These are phyloP conservation scores for Dispira parvispora DNA, from an alignment of 192 early-diverging fungal species.

Conservation along the genomic window DNA sequence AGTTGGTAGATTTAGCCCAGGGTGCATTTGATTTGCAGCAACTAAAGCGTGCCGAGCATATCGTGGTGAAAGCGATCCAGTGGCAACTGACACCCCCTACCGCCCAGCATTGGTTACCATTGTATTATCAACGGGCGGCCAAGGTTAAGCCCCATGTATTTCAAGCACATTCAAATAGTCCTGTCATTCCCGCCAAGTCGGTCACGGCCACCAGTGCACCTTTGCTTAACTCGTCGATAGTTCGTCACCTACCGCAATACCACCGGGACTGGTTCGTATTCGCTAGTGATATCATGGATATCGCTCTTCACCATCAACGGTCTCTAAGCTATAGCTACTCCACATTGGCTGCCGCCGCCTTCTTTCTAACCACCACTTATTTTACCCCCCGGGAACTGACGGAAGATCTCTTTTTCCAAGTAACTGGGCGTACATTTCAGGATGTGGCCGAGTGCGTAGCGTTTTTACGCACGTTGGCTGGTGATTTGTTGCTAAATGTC, in stretches of 20 bases:
- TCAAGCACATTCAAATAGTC: slow-evolving; percentile 11
- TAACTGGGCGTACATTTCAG: neutral
- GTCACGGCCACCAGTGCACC: neutral
- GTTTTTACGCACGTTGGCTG: neutral
- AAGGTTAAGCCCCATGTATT: slow-evolving; percentile 13
- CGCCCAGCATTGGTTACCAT: slow-evolving; percentile 20
- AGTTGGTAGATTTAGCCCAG: slow-evolving; percentile 26
- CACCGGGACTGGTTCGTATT: slow-evolving; percentile 15
- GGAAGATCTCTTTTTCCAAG: neutral
- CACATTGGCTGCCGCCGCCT: slow-evolving; percentile 26
- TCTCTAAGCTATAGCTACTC: slow-evolving; percentile 18
- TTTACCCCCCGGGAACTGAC: neutral
- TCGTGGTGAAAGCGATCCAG: slow-evolving; percentile 22
- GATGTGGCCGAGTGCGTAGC: neutral
- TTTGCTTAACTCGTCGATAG: neutral
- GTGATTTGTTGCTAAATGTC: neutral
- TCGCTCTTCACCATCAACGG: slow-evolving; percentile 20
- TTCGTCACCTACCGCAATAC: slow-evolving; percentile 13
- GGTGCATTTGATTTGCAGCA: slow-evolving; percentile 26
- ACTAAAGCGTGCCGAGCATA: slow-evolving; percentile 24
- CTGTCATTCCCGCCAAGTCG: neutral
- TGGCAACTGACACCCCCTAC: slow-evolving; percentile 29
- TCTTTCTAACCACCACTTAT: slow-evolving; percentile 16
- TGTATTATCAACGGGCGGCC: slow-evolving; percentile 27
- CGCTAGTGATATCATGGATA: slow-evolving; percentile 25